Evolutionary conservation across 2,329 filamentous ascomycete species (phyloP), one percentile per base, ranked within the genome.

Genomic region (Teratosphaeria viscida): DNA sequence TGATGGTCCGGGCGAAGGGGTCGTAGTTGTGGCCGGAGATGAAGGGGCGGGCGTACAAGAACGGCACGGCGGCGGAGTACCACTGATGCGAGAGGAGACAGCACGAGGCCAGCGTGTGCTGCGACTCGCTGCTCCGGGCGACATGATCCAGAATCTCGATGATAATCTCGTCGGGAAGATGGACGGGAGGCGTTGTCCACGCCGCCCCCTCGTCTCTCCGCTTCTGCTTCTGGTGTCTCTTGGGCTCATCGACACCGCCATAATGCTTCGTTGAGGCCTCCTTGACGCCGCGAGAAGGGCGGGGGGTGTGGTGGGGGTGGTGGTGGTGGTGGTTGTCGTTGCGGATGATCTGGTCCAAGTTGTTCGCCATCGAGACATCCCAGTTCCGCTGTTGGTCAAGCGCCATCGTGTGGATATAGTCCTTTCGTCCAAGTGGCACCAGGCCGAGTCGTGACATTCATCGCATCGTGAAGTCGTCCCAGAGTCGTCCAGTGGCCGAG

Each of bases 91-190:
- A 81, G 5, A 82, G 72, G 7, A 81, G 72, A 65, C 80, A 82
- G 67, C 81, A 82, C 3, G 76, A 74, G 58, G 77, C 74, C 16
- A 86, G 72, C 2, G 75, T 74, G 7, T 62, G 55, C 68, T 85
- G 83, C 3, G 75, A 72, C 62, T n/a, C n/a, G 27, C 19, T 19
- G 47, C n/a, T 57, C 6, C 60, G 66, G n/a, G 71, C 69, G 54
- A 82, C 62, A 63, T 76, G 76, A 53, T 71, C 69, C 35, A 82
- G 65, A 57, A 84, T 78, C 29, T 79, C 72, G 23, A 81, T 69
- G 54, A 85, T 63, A 29, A 85, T 73, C 67, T 85, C 82, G 60
- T 79, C 76, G 4, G 82, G 82, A 2, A 84, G 76, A 64, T 81
- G 75, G 59, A 68, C 63, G 52, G 66, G 64, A 53, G 53, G 11